A percentile compares a stretch with the other conserved stretches of the same genome.
Conservation (phyloP, 2,329 filamentous ascomycete species). For the Capronia americana region DNA sequence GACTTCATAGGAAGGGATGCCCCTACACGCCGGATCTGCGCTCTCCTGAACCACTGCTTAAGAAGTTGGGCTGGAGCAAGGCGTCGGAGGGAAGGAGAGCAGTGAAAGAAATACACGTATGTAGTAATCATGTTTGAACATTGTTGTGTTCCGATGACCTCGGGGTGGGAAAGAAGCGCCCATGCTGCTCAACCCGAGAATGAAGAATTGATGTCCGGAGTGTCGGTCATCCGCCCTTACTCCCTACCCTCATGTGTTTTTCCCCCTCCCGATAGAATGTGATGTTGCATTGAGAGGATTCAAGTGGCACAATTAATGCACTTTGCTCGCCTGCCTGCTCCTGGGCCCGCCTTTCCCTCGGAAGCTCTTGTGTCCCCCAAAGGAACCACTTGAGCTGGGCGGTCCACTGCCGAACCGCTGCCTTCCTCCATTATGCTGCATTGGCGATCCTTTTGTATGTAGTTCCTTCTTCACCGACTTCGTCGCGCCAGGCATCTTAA, state of each 20-base stretch:
- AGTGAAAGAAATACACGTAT: neutral
- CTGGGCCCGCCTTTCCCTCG: conserved; percentile 23
- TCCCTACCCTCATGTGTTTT: neutral
- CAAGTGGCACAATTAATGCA: neutral
- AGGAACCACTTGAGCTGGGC: conserved; percentile 27
- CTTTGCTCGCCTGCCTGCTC: conserved; percentile 10
- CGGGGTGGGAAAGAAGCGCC: neutral
- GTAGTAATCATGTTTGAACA: neutral
- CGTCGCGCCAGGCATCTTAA: conserved; percentile 32
- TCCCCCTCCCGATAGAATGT: neutral
- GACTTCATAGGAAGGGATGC: neutral
- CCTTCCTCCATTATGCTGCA: conserved; percentile 18
- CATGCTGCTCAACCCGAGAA: neutral
- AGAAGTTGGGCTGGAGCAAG: neutral
- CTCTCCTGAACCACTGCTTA: neutral
- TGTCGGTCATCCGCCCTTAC: neutral
- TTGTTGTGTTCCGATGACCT: neutral
- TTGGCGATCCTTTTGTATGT: conserved; percentile 26
- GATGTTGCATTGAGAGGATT: neutral
- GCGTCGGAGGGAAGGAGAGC: neutral
- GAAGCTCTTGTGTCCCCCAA: conserved; percentile 20
- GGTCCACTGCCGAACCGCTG: conserved; percentile 28
- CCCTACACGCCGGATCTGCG: neutral
- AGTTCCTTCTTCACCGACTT: conserved; percentile 38
- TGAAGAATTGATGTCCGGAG: neutral